A percentile compares a stretch with the other conserved stretches of the same genome.
Evolutionary conservation across 305 asterid genomes (phyloP).

Genomic region (Petunia hybrid): DNA sequence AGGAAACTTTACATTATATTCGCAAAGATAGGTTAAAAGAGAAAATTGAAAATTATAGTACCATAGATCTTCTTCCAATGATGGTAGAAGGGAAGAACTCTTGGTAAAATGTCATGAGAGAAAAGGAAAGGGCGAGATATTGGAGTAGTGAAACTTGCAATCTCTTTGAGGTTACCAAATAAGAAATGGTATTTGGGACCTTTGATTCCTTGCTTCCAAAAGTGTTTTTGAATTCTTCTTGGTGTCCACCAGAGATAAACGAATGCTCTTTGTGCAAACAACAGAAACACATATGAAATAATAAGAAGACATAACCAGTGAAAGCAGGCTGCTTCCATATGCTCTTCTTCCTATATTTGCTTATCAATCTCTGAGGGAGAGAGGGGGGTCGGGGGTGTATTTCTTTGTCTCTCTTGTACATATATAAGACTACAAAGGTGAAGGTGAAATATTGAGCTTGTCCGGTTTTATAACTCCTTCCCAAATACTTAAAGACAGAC

Average conservation of each 20-base stretch:
- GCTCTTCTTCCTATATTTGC: neutral
- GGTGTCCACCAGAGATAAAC: slow-evolving; percentile 85
- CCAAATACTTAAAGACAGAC: neutral
- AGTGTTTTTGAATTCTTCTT: slow-evolving; percentile 62
- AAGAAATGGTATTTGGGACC: slow-evolving; percentile 84
- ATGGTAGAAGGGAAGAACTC: slow-evolving; percentile 89
- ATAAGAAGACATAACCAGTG: slow-evolving; percentile 51
- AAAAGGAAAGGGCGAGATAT: slow-evolving; percentile 68
- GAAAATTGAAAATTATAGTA: slow-evolving; percentile 31
- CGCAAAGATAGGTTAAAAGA: neutral
- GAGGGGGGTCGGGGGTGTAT: neutral
- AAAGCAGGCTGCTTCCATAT: slow-evolving; percentile 48
- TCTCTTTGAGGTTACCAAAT: slow-evolving; percentile 82
- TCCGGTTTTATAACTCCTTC: slow-evolving; percentile 23
- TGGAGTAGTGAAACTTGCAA: slow-evolving; percentile 63
- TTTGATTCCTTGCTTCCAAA: slow-evolving; percentile 76
- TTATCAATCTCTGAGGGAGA: neutral
- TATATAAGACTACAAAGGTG: neutral
- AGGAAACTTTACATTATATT: too few species aligned
- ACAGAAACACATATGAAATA: slow-evolving; percentile 55
- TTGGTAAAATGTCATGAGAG: slow-evolving; percentile 92
- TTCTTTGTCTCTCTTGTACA: slow-evolving; percentile 8
- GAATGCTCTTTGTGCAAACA: slow-evolving; percentile 45
- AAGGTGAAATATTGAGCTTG: slow-evolving; percentile 28
- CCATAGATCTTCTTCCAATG: slow-evolving; percentile 96